These are phyloP conservation scores for Ceratocystis cubensis DNA, from an alignment of 2,329 filamentous ascomycete genomes.

Conservation along the genomic window DNA sequence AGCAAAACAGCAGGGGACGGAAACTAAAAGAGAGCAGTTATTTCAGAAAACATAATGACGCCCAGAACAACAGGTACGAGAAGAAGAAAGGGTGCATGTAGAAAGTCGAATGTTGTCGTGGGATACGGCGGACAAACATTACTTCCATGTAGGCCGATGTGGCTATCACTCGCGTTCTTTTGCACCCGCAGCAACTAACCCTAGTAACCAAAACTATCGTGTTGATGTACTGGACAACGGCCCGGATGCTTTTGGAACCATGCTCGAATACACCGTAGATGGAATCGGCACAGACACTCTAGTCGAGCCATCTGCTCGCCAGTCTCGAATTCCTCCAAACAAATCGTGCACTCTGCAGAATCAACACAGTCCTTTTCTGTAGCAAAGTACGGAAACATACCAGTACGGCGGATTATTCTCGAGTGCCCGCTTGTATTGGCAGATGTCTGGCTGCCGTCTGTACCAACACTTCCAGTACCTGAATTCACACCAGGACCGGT, in stretches of 20 bases:
- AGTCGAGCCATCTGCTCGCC: conserved; percentile 52
- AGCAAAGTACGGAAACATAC: conserved; percentile 51
- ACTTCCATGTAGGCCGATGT: background rate
- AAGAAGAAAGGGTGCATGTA: background rate
- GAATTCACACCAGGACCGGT: background rate
- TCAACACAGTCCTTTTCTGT: conserved; percentile 59
- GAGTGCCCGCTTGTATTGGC: conserved; percentile 21
- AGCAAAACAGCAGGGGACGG: background rate
- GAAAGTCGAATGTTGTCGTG: background rate
- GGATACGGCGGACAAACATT: too few relatives aligned
- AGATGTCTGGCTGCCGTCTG: background rate
- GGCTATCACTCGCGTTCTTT: background rate
- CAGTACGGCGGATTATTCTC: conserved; percentile 37
- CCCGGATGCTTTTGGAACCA: conserved; percentile 53
- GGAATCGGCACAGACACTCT: conserved; percentile 55
- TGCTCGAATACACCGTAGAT: conserved; percentile 45
- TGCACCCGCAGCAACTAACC: background rate
- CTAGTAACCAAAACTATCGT: conserved; percentile 44
- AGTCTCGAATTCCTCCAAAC: conserved; percentile 52
- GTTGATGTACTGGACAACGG: conserved; percentile 53
- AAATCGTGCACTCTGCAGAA: conserved; percentile 55
- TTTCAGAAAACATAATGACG: background rate
- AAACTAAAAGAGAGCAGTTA: background rate
- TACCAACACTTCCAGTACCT: background rate
- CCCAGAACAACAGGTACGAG: background rate